These are phyloP conservation scores for Prorocentrum cordatum DNA, from an alignment of 169 alveolate species.

Conservation along the genomic window DNA sequence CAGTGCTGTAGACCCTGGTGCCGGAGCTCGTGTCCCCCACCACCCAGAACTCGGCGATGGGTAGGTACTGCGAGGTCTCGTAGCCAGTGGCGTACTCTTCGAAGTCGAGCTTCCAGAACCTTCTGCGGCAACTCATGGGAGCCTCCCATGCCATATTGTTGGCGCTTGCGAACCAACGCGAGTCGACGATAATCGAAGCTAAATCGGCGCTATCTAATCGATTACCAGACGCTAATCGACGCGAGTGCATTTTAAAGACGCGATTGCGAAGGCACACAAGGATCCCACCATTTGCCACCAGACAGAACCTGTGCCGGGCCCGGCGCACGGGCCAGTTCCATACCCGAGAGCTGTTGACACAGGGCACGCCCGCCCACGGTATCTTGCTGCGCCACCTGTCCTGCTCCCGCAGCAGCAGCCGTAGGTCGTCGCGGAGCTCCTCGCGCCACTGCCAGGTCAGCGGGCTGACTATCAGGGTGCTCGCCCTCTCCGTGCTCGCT, in stretches of 20 bases:
- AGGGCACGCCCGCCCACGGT: constrained; percentile 17
- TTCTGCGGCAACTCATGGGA: too few relatives aligned
- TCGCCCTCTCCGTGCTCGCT: too few relatives aligned
- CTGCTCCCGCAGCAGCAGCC: constrained; percentile 2
- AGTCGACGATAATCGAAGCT: too few relatives aligned
- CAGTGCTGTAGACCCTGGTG: constrained; percentile 22
- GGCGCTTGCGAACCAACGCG: too few relatives aligned
- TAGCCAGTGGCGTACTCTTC: constrained; percentile 34
- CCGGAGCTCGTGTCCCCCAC: constrained; percentile 55
- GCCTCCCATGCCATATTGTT: too few relatives aligned
- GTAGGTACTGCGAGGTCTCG: constrained; percentile 51
- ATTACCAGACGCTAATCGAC: too few relatives aligned
- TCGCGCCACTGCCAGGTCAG: constrained; percentile 24
- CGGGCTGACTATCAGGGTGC: constrained; percentile 45
- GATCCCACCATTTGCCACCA: constrained; percentile 18
- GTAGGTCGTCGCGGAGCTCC: neutral
- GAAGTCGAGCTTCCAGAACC: neutral
- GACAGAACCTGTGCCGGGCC: constrained; percentile 2
- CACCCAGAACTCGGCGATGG: constrained; percentile 48
- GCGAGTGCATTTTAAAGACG: too few relatives aligned
- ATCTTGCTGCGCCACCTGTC: neutral
- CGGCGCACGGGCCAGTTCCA: constrained; percentile 56
- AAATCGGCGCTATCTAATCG: too few relatives aligned
- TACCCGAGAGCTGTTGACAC: constrained; percentile 7
- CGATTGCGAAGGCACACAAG: too few relatives aligned